phyloP scores from a whole-genome alignment of 192 early-diverging fungal species.

The Dispira simplex region DNA sequence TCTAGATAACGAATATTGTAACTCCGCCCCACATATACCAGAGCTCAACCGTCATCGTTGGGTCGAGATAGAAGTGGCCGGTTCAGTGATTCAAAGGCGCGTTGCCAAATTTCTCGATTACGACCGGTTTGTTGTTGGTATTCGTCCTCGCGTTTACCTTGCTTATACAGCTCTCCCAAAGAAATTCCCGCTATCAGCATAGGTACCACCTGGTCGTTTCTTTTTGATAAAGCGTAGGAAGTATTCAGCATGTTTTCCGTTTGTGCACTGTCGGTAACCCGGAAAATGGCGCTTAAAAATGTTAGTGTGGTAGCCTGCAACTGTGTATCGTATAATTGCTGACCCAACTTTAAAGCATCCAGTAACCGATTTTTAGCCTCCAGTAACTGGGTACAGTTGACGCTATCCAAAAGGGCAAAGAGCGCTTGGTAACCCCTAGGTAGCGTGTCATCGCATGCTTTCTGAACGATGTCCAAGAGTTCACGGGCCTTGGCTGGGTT shows the following conservation, averaged over 20 bases:
- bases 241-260: constrained; percentile 7
- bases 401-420: not conserved
- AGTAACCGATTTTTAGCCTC: constrained; percentile 9
- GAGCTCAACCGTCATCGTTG: too few species aligned
- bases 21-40: too few species aligned
- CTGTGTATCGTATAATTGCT: not conserved
- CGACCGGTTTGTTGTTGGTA: too few species aligned
- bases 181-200: not conserved
- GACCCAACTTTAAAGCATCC: not conserved
- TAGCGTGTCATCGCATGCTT: not conserved
- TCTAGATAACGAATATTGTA: too few species aligned
- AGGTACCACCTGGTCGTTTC: not conserved
- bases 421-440: not conserved
- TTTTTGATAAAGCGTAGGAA: not conserved
- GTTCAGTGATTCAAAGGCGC: too few species aligned
- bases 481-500: constrained; percentile 1
- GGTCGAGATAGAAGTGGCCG: too few species aligned
- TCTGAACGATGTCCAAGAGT: not conserved
- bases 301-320: not conserved
- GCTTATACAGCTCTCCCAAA: not conserved
- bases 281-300: constrained; percentile 7
- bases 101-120: too few species aligned
- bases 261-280: not conserved
- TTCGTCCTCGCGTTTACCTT: too few species aligned
- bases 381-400: not conserved